phyloP scores from a whole-genome alignment of 768 basidiomycete genomes.

The Pleurotus eryngii region DNA sequence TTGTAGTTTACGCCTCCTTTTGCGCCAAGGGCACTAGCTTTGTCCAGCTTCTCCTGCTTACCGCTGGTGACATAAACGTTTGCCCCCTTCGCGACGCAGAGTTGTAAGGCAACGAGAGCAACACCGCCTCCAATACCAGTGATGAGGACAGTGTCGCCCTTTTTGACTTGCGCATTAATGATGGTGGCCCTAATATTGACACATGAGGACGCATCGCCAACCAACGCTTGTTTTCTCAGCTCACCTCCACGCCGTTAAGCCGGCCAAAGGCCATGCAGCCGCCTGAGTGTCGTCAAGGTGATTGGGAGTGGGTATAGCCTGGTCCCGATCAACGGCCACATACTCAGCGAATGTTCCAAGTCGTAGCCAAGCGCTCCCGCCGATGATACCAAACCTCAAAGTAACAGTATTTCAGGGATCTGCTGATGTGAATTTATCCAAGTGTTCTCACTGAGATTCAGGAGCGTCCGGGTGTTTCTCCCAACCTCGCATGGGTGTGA shows the following conservation, averaged over 20 bases:
- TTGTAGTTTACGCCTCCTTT: slow-evolving; percentile 77
- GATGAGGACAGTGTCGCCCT: slow-evolving; percentile 72
- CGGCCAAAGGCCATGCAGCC: slow-evolving; percentile 76
- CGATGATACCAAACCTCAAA: slow-evolving; percentile 62
- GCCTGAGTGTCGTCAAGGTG: slow-evolving; percentile 67
- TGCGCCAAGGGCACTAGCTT: slow-evolving; percentile 66
- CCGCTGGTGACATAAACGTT: slow-evolving; percentile 83
- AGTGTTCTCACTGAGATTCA: slow-evolving; percentile 49
- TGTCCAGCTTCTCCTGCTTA: slow-evolving; percentile 61
- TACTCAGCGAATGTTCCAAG: slow-evolving; percentile 79
- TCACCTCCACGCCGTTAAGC: slow-evolving; percentile 83
- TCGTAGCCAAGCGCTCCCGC: slow-evolving; percentile 48
- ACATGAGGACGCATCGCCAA: neutral
- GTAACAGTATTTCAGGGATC: neutral
- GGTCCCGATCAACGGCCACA: slow-evolving; percentile 66
- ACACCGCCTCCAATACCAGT: slow-evolving; percentile 86
- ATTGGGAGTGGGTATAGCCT: slow-evolving; percentile 61
- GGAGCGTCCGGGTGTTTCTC: slow-evolving; percentile 59
- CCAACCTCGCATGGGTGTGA: slow-evolving; percentile 81
- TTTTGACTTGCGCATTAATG: slow-evolving; percentile 59
- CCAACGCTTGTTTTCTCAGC: slow-evolving; percentile 9
- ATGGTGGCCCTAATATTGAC: slow-evolving; percentile 48
- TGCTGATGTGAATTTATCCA: slow-evolving; percentile 6
- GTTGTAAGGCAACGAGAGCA: slow-evolving; percentile 70
- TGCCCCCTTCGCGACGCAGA: slow-evolving; percentile 72